phyloP scores from a whole-genome alignment of 139 green algal genomes.

The Chlorella sp. region DNA sequence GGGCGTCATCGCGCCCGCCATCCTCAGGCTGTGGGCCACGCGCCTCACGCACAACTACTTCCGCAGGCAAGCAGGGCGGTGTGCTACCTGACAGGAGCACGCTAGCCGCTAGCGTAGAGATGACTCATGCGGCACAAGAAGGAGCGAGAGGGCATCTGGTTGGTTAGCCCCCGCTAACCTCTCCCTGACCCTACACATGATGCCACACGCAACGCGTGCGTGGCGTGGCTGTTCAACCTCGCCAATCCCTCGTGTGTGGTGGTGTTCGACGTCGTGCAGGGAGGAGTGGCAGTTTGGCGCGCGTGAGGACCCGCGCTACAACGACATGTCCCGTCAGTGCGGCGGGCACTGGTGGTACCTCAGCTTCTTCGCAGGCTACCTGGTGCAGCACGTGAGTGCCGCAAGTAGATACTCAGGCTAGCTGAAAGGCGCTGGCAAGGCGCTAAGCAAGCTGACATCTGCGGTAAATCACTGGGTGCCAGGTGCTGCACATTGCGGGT shows the following conservation, averaged over 20 bases:
- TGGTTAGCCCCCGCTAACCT: background rate
- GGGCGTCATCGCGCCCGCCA: background rate
- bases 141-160: background rate
- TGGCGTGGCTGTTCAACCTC: no score
- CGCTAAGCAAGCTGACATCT: no score
- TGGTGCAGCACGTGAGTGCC: conserved; percentile 23
- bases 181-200: background rate
- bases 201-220: no score
- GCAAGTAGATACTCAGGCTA: no score
- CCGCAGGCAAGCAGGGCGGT: conserved; percentile 35
- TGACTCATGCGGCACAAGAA: no score
- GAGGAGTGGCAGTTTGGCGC: conserved; percentile 57
- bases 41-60: conserved; percentile 67
- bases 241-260: no score
- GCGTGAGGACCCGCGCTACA: conserved; percentile 67
- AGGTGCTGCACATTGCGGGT: no score
- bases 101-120: background rate
- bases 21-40: conserved; percentile 46
- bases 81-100: background rate
- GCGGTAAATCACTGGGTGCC: no score
- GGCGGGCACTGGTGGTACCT: conserved; percentile 34
- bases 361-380: conserved; percentile 49
- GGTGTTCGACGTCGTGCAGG: no score
- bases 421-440: no score
- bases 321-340: conserved; percentile 33